Base-by-base conservation (phyloP, 169 alveolate genomes). In the Plasmodium coatneyi region DNA sequence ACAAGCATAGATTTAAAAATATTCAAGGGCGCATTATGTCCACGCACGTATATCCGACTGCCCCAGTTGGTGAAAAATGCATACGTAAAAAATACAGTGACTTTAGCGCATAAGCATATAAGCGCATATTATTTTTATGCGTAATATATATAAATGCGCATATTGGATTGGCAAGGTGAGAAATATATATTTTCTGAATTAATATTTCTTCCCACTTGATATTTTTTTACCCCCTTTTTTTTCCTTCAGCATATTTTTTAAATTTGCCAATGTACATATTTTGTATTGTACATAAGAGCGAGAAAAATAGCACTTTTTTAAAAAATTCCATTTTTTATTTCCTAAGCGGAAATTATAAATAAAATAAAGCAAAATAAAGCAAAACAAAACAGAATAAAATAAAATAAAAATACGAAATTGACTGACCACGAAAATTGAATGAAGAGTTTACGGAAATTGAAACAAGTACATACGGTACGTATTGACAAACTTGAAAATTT, bases 221-320 rank as follows among this genome's bases (percentile, higher is more conserved):
- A 66, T 66, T 66, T 66, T 25, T 25, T 25, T 66, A 16, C 28
- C 36, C 36, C 36, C 16, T 28, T 7, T 56, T 22, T 56, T 56
- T 66, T 6, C 39, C 22, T 19, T 66, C 39, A 66, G 30, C 76
- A 66, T 66, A 66, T 66, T 66, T 66, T 66, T 66, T 22, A 66
- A 66, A 66, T 66, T 66, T 19, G 41, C 76, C 2, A 22, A 66
- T 49, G 76, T 25, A 66, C 22, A 66, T 10, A 66, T 66, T 19
- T 25, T 25, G n/a, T 66, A 49, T 66, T 66, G 76, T 60, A 66
- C 19, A 66, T 22, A 19, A 19, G 3, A 39, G 46, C 46, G 30
- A 1, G 74, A 66, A 66, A 66, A 66, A 66, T 66, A 66, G 76
- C 76, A 66, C n/a, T 66, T 66, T 66, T 66, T 25, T 66, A 66